phyloP scores from a whole-genome alignment of 306 rosid species.

The Geum urbanum region DNA sequence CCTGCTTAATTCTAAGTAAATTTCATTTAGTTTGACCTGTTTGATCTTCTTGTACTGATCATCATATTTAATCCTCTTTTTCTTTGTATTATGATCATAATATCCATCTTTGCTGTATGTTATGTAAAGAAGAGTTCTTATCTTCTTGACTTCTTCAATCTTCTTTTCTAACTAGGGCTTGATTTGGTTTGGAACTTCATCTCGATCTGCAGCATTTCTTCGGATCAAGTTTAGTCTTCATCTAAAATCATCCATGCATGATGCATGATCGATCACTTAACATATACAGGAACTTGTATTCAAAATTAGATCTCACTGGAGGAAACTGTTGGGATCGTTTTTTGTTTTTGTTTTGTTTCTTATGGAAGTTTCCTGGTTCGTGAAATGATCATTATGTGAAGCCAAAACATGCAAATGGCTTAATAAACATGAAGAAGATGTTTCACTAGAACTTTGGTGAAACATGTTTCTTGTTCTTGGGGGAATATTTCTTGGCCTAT shows the following conservation, averaged over 20 bases:
- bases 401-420: conserved; percentile 3
- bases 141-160: not conserved
- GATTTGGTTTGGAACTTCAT: not conserved
- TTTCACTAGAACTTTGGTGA: not conserved
- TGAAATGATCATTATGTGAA: not conserved
- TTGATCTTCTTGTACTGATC: conserved; percentile 3
- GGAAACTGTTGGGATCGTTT: not conserved
- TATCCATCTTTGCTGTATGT: not conserved
- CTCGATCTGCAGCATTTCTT: not conserved
- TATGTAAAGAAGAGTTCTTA: not conserved
- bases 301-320: no score
- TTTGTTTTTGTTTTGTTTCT: no score
- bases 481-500: not conserved
- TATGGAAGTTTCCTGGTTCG: no score
- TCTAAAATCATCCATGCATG: not conserved
- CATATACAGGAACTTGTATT: no score
- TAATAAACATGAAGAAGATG: not conserved
- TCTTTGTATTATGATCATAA: not conserved
- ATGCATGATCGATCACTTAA: not conserved
- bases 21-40: not conserved
- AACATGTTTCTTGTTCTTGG: conserved; percentile 4
- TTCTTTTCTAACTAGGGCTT: conserved; percentile 5
- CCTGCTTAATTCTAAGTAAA: not conserved
- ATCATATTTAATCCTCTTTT: not conserved
- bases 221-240: not conserved